Conservation (phyloP, 192 early-diverging fungal species). For the Diversispora epigaea region DNA sequence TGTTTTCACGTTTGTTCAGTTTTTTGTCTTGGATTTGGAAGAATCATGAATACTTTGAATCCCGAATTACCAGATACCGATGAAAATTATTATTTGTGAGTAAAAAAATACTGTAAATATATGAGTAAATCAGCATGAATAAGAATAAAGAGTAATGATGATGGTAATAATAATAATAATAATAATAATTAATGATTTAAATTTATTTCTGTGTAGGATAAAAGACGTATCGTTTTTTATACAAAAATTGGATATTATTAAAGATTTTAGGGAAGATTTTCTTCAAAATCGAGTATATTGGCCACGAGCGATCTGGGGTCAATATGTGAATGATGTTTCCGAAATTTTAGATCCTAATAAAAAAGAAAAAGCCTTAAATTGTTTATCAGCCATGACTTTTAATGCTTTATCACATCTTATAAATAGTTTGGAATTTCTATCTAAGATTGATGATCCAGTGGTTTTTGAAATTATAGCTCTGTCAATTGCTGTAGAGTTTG, state of each 20-base stretch:
- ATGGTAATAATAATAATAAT: no score
- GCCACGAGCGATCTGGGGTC: slow-evolving; percentile 90
- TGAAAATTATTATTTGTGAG: no score
- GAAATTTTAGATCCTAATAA: slow-evolving; percentile 71
- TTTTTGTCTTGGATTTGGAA: no score
- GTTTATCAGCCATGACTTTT: slow-evolving; percentile 84
- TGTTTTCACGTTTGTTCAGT: no score
- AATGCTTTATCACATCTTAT: slow-evolving; percentile 85
- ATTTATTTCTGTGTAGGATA: no score
- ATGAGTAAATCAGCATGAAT: no score
- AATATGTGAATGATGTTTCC: slow-evolving; percentile 70
- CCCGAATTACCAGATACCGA: no score
- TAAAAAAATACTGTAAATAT: no score
- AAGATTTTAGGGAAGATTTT: slow-evolving; percentile 91
- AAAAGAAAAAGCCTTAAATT: slow-evolving; percentile 62
- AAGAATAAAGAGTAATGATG: no score
- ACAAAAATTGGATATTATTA: slow-evolving; percentile 97
- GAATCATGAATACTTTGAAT: no score
- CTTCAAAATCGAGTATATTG: slow-evolving; percentile 90
- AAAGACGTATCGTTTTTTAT: slow-evolving; percentile 61
- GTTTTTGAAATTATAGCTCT: slow-evolving; percentile 95
- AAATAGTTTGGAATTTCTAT: slow-evolving; percentile 83
- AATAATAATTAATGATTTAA: no score
- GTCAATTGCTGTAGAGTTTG: slow-evolving; percentile 96
- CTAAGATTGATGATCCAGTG: slow-evolving; percentile 67